A percentile compares a stretch with the other conserved stretches of the same genome.
phyloP scores from a whole-genome alignment of 2,329 filamentous ascomycete genomes.

The Claviceps cyperi region DNA sequence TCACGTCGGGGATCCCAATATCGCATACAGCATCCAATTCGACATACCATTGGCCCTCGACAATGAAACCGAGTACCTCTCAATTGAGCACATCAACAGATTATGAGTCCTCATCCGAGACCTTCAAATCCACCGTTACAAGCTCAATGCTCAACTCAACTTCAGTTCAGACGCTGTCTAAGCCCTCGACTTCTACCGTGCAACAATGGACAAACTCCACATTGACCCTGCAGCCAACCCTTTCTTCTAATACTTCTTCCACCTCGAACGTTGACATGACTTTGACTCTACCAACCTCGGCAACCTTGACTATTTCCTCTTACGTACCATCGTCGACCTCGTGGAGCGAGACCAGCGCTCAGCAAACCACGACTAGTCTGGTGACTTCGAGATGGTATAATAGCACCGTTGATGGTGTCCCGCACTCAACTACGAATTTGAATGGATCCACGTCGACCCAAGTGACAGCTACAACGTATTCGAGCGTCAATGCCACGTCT shows the following conservation, averaged over 20 bases:
- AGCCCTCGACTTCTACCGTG: neutral
- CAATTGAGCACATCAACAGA: neutral
- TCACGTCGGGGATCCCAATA: neutral
- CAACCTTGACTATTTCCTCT: neutral
- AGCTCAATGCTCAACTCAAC: neutral
- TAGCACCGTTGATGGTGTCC: neutral
- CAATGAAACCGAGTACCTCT: neutral
- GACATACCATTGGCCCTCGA: conserved; percentile 1
- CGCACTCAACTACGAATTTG: neutral
- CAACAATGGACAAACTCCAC: conserved; percentile 2
- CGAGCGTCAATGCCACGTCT: neutral
- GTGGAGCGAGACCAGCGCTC: neutral
- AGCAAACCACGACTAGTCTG: neutral
- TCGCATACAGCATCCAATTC: conserved; percentile 1
- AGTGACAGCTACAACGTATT: neutral
- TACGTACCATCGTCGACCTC: neutral
- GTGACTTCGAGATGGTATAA: neutral
- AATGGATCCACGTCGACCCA: neutral
- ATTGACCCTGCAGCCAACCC: neutral
- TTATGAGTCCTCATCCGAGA: neutral
- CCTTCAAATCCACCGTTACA: neutral
- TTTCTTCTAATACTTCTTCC: neutral
- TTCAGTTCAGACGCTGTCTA: neutral
- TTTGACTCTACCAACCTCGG: neutral
- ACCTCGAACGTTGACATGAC: neutral